Base-by-base conservation (phyloP, 225 moss, liverwort and hornwort species). In the Polytrichum formosum region DNA sequence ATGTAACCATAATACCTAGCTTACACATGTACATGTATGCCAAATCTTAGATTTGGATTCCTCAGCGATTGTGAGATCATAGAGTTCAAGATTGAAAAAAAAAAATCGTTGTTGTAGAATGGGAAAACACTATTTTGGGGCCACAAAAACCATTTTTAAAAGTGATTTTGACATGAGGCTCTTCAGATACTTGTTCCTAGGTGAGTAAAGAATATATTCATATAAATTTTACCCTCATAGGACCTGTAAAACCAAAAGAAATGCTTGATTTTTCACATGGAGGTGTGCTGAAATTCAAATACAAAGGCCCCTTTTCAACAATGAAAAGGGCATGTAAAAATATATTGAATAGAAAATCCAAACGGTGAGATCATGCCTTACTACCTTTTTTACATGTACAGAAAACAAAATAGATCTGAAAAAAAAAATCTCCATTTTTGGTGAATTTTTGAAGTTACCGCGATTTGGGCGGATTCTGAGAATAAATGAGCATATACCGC, bases 151-250 rank as follows among this genome's bases (percentile, higher is more conserved):
- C 4, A 56, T 5, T 56, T 56, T 56, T 56, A 4, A 5, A 13
- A 56, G 56, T 56, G 0, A 0, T 2, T 56, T 5, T 56, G 56
- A 56, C 5, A 1, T 5, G 56, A 6, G 8, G 5, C 4, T 56
- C 21, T 56, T 56, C 56, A 56, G 2, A 27, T 27, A 1, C 27
- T 27, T 27, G 27, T 27, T 27, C 27, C 27, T 27, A 27, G 27
- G 68, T 69, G 56, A 69, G 19, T 56, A 30, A 55, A 4, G 68
- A 18, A 69, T 46, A 69, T 69, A 19, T 69, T 7, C 2, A 30
- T 56, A 69, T 5, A 69, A 69, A 25, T 69, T 27, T 69, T 19
- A 56, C 26, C 22, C n/a, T 5, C 29, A 21, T 3, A 30, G 56
- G 20, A 69, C 26, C 0, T 69, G 2, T 27, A 27, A 27, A 27